Evolutionary conservation across 257 asterid species (phyloP), one percentile per base, ranked within the genome.

Genomic region (Solanum clarkiae): DNA sequence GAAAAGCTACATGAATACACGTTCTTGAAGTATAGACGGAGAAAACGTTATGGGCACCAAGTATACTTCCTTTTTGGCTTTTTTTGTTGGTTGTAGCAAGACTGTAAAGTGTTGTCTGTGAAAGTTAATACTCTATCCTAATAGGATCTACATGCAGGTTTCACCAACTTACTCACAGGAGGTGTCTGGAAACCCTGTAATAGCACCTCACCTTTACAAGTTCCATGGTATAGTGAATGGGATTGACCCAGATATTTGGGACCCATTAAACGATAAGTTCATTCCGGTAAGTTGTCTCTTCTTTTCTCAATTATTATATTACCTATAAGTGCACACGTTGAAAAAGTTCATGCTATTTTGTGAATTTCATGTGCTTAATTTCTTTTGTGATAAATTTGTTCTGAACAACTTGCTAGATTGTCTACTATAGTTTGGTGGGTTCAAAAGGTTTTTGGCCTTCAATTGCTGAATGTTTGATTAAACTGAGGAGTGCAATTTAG

Each of bases 171-270:
- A 97, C 84, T 91, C 98, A 4, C 86, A 29, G 91, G 99, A 97
- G 91, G 98, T 97, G 70, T 91, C 99, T 59, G 92, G 95, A 81
- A 91, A 95, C 91, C 91, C 97, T 55, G 86, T 88, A 24, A 85
- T 97, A 87, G 93, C 98, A 72, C 93, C 96, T 83, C 90, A 95
- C 89, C 92, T 94, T 86, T 90, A 85, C 93, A 97, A 97, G 92
- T 97, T 97, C 81, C 99, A 94, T 81, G 99, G 99, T 69, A 94
- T 97, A 86, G 89, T 95, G 59, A 97, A 97, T 89, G 99, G 99
- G 87, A 97, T 97, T 86, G 99, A 97, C 87, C 98, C 97, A 17
- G 99, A 97, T 87, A 95, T 97, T 44, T 97, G 99, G 99, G 99
- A 97, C 83, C 99, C 99, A 22, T 97, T 87, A 63, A 95, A 95